Percentiles rank a stretch among this genome's conserved stretches.
Conservation (phyloP, 73 alveolate species). For the Paramecium sonneborni region DNA sequence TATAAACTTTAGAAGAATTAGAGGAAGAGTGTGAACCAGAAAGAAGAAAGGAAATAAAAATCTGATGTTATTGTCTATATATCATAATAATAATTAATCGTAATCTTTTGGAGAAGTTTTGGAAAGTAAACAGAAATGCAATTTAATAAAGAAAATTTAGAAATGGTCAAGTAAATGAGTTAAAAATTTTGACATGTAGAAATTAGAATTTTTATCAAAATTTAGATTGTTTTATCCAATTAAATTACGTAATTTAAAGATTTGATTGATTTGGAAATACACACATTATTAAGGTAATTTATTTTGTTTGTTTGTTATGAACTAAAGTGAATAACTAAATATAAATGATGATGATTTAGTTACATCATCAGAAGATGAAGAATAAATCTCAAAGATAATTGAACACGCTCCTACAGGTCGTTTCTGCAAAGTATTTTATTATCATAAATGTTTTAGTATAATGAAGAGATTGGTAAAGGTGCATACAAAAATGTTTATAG, state of each 20-base stretch:
- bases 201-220: not conserved
- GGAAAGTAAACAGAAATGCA: not conserved
- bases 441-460: conserved; percentile 20
- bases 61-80: not conserved
- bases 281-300: not conserved
- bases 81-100: not conserved
- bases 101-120: not conserved
- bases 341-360: not conserved
- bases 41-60: conserved; percentile 8
- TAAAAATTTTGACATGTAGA: not conserved
- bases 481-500: conserved; percentile 72
- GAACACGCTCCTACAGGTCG: conserved; percentile 61
- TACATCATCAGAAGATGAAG: not conserved
- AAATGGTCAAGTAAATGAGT: not conserved
- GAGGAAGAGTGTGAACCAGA: conserved; percentile 9
- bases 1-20: not conserved
- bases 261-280: not conserved
- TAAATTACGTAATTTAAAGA: not conserved
- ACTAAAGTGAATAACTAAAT: not conserved
- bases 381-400: not conserved
- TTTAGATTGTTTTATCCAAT: not conserved
- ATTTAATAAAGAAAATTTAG: not conserved
- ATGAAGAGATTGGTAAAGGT: conserved; percentile 70
- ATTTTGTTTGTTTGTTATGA: not conserved
- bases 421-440: conserved; percentile 32